Evolutionary conservation across 306 rosid species (phyloP).

Genomic region (Corylus avellana): DNA sequence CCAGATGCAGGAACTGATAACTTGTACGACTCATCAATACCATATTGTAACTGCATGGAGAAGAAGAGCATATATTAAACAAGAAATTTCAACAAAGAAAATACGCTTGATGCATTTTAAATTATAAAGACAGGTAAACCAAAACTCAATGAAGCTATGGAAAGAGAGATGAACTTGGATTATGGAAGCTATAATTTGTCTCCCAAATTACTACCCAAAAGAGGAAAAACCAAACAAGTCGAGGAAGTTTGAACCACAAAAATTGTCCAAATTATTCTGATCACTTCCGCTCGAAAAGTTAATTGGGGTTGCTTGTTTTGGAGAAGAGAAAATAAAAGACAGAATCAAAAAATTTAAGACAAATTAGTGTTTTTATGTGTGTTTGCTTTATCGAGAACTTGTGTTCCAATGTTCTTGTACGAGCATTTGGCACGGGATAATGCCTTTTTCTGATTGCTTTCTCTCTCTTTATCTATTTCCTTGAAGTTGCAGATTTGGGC

Average conservation of each 20-base stretch:
- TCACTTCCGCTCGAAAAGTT: neutral
- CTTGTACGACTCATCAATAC: slow-evolving; percentile 42
- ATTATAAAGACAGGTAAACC: neutral
- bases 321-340: too few species aligned
- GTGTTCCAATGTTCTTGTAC: too few species aligned
- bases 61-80: neutral
- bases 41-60: slow-evolving; percentile 35
- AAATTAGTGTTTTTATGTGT: too few species aligned
- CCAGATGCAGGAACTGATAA: slow-evolving; percentile 36
- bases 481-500: too few species aligned
- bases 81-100: neutral
- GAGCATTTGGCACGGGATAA: too few species aligned
- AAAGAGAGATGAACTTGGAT: neutral
- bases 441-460: too few species aligned
- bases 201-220: neutral
- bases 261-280: neutral
- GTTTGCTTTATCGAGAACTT: too few species aligned
- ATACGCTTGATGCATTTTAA: neutral
- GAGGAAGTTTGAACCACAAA: neutral
- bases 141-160: neutral
- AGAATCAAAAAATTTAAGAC: too few species aligned
- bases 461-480: too few species aligned
- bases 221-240: neutral
- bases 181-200: neutral
- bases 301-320: neutral